phyloP scores from a whole-genome alignment of 345 rosid genomes.

The Eutrema yunnanense region DNA sequence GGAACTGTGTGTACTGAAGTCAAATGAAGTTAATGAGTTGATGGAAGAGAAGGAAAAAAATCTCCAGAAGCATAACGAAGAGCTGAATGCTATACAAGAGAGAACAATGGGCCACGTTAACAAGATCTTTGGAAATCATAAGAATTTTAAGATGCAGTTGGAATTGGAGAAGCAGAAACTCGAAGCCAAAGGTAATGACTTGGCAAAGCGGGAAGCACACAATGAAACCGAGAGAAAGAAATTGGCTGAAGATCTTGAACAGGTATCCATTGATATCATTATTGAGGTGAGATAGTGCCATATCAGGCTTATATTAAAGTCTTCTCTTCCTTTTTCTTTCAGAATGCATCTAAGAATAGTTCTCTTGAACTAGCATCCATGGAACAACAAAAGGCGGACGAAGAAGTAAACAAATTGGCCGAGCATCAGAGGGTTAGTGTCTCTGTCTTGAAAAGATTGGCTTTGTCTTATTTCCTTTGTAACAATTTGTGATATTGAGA shows the following conservation, averaged over 20 bases:
- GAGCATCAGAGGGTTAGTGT: too few species aligned
- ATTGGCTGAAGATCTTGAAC: conserved; percentile 56
- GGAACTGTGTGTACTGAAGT: conserved; percentile 44
- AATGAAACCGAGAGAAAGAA: conserved; percentile 44
- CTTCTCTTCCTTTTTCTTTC: background rate
- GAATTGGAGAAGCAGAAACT: conserved; percentile 67
- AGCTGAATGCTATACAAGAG: conserved; percentile 57
- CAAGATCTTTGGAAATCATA: conserved; percentile 64
- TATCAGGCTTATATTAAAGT: background rate
- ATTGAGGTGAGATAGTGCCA: background rate
- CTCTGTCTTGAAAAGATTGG: background rate
- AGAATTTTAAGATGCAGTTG: conserved; percentile 55
- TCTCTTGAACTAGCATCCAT: conserved; percentile 67
- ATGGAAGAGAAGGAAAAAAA: conserved; percentile 73
- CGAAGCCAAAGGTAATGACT: conserved; percentile 52
- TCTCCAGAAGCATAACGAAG: conserved; percentile 63
- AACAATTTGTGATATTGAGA: background rate
- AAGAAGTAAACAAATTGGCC: conserved; percentile 66
- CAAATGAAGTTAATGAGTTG: conserved; percentile 38
- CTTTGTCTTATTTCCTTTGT: background rate
- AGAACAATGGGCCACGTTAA: conserved; percentile 57
- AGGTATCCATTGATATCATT: conserved; percentile 35
- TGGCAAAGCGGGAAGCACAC: conserved; percentile 79
- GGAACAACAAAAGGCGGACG: conserved; percentile 85
- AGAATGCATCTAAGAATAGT: conserved; percentile 73